Evolutionary conservation across 768 basidiomycete genomes (phyloP).

Genomic region (Leucocoprinus birnbaumii): DNA sequence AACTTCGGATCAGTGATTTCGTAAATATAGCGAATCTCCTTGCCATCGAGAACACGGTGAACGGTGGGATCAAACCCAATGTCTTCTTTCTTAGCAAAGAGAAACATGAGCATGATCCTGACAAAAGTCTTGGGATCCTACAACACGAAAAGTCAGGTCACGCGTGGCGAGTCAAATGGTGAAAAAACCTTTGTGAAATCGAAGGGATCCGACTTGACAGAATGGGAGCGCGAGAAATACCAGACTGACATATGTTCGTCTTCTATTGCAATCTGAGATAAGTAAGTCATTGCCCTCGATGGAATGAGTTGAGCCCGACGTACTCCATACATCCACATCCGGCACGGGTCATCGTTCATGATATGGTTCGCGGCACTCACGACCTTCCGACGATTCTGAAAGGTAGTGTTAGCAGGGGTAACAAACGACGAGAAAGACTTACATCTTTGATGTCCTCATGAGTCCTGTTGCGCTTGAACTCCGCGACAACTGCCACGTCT

Average conservation of each 20-base stretch:
- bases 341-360: neutral
- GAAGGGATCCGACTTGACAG: constrained; percentile 6
- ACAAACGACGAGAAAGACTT: no score
- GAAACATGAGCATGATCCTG: constrained; percentile 2
- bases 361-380: neutral
- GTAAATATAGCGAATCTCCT: neutral
- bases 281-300: no score
- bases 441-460: no score
- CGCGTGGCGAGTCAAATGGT: no score
- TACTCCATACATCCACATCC: constrained; percentile 4
- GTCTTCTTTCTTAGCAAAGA: constrained; percentile 1
- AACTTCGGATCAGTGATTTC: neutral
- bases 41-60: neutral
- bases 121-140: constrained; percentile 3
- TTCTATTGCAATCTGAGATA: constrained; percentile 13
- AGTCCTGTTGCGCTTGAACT: no score
- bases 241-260: neutral
- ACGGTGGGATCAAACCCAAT: constrained; percentile 11
- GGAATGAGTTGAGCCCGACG: no score
- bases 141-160: neutral
- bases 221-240: constrained; percentile 13
- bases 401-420: no score
- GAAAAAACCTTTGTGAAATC: neutral
- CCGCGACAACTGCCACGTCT: no score
- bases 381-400: no score